Evolutionary conservation across 805 yeast genomes (phyloP), one percentile per base, ranked within the genome.

Genomic region (Kodamaea restingae): DNA sequence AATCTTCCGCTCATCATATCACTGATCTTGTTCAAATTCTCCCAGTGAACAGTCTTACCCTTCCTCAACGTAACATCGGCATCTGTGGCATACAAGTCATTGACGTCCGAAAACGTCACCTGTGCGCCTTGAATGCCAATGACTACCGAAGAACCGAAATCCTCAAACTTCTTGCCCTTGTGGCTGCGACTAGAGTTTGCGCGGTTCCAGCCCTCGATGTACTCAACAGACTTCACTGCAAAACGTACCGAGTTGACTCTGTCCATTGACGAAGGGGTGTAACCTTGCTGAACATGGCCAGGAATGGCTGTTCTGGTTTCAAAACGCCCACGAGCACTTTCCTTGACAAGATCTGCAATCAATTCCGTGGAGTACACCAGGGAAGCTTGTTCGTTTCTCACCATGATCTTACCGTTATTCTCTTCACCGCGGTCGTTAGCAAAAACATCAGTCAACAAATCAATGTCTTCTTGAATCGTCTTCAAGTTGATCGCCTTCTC

Each of bases 271-370:
- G 87, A 75, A 41, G 95, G 93, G 21, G 78, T 64, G 37, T 80
- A 81, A 55, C 95, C 95, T 58, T 85, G 95, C 64, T 85, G 93
- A 22, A 84, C 90, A 56, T 84, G 95, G 15, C 95, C 93, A 17
- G 95, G 95, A 40, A 81, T 71, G 9, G 93, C 93, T 5, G 90
- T 78, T 58, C 81, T 80, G 15, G 87, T 79, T 51, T 84, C 91
- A 49, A 82, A 85, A 51, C 77, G 71, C 24, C 83, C 81, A 15
- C 73, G 64, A 20, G 81, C 75, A 44, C 79, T 80, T 48, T 78
- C 82, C 42, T 74, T 72, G 45, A 82, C 73, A 41, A 85, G 81
- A 27, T 80, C 78, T n/a, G 91, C 83, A 52, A 85, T 71, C 18
- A 80, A 71, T 38, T 81, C 77, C 2, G 90, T 77, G 9, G 80